phyloP scores from a whole-genome alignment of 306 rosid genomes.

The Benincasa hispida region DNA sequence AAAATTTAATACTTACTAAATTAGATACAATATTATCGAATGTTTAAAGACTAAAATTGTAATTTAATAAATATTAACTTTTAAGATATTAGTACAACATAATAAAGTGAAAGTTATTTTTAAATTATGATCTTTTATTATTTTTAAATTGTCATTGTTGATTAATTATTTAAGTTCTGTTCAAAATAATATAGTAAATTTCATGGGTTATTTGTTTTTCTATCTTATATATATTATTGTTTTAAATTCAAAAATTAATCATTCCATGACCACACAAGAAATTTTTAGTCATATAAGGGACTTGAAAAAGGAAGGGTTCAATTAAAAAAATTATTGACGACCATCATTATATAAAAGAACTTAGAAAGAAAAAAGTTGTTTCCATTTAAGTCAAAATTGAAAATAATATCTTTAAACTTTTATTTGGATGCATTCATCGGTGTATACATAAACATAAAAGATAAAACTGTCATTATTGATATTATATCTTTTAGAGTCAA shows the following conservation, averaged over 20 bases:
- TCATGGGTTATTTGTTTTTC: no score
- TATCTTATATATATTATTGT: neutral
- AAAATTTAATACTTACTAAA: no score
- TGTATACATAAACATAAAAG: neutral
- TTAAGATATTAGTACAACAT: no score
- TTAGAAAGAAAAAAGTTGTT: neutral
- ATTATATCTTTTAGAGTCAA: no score
- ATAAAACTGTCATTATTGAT: neutral
- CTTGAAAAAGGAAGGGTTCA: neutral
- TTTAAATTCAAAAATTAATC: neutral
- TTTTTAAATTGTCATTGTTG: no score
- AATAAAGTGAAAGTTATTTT: no score
- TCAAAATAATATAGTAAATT: no score
- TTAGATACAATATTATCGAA: no score
- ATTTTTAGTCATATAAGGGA: neutral
- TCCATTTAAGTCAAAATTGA: neutral
- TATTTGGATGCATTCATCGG: neutral
- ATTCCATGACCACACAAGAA: neutral
- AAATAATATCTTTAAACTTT: neutral
- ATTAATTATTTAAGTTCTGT: no score
- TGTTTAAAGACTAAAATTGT: no score
- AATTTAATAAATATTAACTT: no score
- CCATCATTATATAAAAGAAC: neutral
- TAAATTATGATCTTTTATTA: no score
- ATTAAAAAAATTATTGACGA: neutral